Evolutionary conservation across 352 stramenopile genomes (phyloP).

Genomic region (Peronospora destructor): DNA sequence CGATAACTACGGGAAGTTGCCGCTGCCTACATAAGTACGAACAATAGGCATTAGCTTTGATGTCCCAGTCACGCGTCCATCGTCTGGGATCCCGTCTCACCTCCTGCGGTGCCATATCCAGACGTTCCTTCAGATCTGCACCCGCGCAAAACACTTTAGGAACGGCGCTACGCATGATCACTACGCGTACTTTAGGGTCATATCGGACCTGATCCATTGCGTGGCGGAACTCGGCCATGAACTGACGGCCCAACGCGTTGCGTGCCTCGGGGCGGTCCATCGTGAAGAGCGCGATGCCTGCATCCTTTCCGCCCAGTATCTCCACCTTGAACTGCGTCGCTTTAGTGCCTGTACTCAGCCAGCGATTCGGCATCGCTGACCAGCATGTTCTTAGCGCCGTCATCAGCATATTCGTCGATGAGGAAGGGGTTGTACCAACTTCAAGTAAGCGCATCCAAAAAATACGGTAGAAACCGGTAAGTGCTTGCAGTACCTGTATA

Average conservation of each 20-base stretch:
- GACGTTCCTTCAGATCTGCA: slow-evolving; percentile 87
- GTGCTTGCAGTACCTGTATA: background rate
- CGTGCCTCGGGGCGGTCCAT: slow-evolving; percentile 64
- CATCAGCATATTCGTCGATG: slow-evolving; percentile 5
- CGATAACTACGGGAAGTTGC: slow-evolving; percentile 52
- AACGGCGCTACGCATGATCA: slow-evolving; percentile 71
- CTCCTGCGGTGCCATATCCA: slow-evolving; percentile 82
- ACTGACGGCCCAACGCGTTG: slow-evolving; percentile 74
- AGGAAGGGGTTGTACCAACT: background rate
- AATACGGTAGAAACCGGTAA: background rate
- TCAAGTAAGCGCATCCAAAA: background rate
- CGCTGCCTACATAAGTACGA: slow-evolving; percentile 17
- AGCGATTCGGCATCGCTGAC: background rate
- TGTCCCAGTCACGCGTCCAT: background rate
- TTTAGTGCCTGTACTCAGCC: slow-evolving; percentile 13
- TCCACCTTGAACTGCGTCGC: slow-evolving; percentile 54
- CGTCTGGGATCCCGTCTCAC: slow-evolving; percentile 18
- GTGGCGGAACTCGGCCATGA: slow-evolving; percentile 73
- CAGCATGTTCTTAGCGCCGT: background rate
- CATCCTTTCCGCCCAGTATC: slow-evolving; percentile 44
- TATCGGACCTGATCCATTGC: slow-evolving; percentile 62
- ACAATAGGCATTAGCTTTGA: background rate
- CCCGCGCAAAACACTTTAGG: slow-evolving; percentile 86
- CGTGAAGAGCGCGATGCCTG: slow-evolving; percentile 67
- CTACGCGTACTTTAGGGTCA: slow-evolving; percentile 64